Percentiles rank a stretch among this genome's conserved stretches.
phyloP scores from a whole-genome alignment of 2,329 filamentous ascomycete species.

The Diaporthe vaccinii region DNA sequence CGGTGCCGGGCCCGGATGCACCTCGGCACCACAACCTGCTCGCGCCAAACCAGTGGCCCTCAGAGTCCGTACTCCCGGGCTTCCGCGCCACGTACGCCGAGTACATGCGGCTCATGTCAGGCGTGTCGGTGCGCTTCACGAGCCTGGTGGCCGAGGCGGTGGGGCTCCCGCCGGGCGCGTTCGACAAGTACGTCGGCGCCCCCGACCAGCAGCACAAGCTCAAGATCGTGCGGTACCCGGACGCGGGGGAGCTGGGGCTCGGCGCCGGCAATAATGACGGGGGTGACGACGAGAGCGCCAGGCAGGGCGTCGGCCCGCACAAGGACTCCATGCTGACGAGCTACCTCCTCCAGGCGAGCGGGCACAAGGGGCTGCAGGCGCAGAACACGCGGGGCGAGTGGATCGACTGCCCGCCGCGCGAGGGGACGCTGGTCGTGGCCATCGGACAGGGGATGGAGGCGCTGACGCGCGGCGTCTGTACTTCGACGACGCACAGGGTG shows the following conservation, averaged over 20 bases:
- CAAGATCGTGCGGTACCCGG: constrained; percentile 90
- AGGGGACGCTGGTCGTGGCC: constrained; percentile 85
- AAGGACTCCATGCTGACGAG: constrained; percentile 87
- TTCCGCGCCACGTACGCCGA: constrained; percentile 79
- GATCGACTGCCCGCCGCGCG: constrained; percentile 85
- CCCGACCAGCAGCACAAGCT: constrained; percentile 84
- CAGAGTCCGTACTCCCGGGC: constrained; percentile 69
- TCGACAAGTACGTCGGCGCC: constrained; percentile 82
- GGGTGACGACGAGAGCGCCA: constrained; percentile 87
- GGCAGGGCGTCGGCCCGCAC: constrained; percentile 79
- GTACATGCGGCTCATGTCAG: constrained; percentile 83
- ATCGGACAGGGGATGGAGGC: constrained; percentile 92
- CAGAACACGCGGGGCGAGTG: constrained; percentile 84
- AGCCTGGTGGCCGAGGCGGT: constrained; percentile 88
- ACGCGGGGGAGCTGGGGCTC: constrained; percentile 71
- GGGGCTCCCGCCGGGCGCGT: constrained; percentile 75
- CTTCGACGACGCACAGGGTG: constrained; percentile 85
- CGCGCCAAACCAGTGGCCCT: constrained; percentile 86
- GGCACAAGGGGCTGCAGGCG: constrained; percentile 84
- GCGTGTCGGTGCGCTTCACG: constrained; percentile 80
- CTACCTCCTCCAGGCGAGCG: constrained; percentile 84
- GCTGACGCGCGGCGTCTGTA: constrained; percentile 85
- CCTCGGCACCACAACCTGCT: constrained; percentile 82
- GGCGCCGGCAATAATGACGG: constrained; percentile 55
- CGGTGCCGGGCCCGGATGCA: constrained; percentile 70